Percentiles rank a stretch among this genome's conserved stretches.
phyloP scores from a whole-genome alignment of 2,329 filamentous ascomycete species.

The Metarhizium guizhouense region DNA sequence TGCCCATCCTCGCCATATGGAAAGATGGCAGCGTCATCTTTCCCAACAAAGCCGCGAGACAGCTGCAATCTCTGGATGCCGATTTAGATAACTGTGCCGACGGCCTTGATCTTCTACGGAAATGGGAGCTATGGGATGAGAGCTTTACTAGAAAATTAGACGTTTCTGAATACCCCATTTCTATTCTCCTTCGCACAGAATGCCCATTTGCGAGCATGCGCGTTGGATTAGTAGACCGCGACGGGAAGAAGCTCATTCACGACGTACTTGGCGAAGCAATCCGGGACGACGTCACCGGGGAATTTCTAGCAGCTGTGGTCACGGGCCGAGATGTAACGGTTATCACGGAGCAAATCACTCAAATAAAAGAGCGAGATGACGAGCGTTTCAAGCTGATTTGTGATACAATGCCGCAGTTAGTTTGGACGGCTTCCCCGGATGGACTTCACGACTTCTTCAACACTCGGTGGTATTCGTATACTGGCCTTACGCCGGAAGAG shows the following conservation, averaged over 20 bases:
- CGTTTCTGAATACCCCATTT: conserved; percentile 56
- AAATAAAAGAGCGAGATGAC: conserved; percentile 63
- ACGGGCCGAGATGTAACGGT: conserved; percentile 64
- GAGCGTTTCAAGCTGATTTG: conserved; percentile 67
- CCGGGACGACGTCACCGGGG: conserved; percentile 55
- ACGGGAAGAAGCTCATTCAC: conserved; percentile 46
- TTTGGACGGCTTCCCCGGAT: conserved; percentile 64
- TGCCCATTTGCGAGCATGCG: conserved; percentile 49
- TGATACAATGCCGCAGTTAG: conserved; percentile 61
- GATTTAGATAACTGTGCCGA: conserved; percentile 32
- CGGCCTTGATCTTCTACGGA: conserved; percentile 46
- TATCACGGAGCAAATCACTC: conserved; percentile 59
- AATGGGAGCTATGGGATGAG: conserved; percentile 55
- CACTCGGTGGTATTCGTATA: conserved; percentile 72
- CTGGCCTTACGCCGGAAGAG: conserved; percentile 53
- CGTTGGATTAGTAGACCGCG: conserved; percentile 52
- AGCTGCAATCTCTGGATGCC: conserved; percentile 36
- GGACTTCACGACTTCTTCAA: conserved; percentile 67
- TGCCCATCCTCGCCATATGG: conserved; percentile 74
- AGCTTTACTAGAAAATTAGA: conserved; percentile 54
- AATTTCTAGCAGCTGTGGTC: conserved; percentile 65
- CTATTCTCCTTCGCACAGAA: conserved; percentile 52
- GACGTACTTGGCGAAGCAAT: conserved; percentile 62
- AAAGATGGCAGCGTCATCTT: conserved; percentile 67
- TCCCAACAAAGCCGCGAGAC: conserved; percentile 57